Base-by-base conservation (phyloP, 2,329 filamentous ascomycete genomes). In the Coleophoma cylindrospora region DNA sequence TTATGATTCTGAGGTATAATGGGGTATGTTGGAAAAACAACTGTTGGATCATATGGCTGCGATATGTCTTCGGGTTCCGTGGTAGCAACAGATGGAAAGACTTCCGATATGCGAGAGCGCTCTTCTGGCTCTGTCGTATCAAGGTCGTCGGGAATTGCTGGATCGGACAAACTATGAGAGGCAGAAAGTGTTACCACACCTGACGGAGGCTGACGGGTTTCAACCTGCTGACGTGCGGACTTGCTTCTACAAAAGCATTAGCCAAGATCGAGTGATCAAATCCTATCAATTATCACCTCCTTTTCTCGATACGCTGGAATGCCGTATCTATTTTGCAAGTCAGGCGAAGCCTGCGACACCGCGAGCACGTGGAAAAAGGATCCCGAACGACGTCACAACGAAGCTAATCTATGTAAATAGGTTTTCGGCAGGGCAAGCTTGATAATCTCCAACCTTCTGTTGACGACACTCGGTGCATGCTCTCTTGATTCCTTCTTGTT, bases 261-360 rank as follows among this genome's bases (percentile, higher is more conserved):
- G 7, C 36, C 2, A 17, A 13, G 3, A 38, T 6, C 12, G 3
- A 38, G 7, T 38, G 7, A 14, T 38, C 17, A 38, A 17, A n/a
- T 38, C 36, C 17, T 17, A 12, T 15, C n/a, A 21, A n/a, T 9
- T n/a, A 86, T 66, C 87, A 86, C 53, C 80, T 86, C 27, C 87
- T 80, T 72, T 91, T 91, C 55, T 86, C 84, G 17, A 90, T 74
- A 60, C 87, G 83, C 74, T 89, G 89, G 70, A 91, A 91, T 68
- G 89, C 88, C 63, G 86, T 87, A 67, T 90, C 86, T 68, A 91
- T 90, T 66, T 87, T 87, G 74, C 87, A 91, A 52, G 82, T 79
- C 54, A 91, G 82, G 67, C 84, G 86, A 62, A 90, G 81, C 59
- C 87, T 86, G 63, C 81, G 80, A 71, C 87, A 91, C 52, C 87